Base-by-base conservation (phyloP, 331 rosid species). In the Dryas integrifolia region DNA sequence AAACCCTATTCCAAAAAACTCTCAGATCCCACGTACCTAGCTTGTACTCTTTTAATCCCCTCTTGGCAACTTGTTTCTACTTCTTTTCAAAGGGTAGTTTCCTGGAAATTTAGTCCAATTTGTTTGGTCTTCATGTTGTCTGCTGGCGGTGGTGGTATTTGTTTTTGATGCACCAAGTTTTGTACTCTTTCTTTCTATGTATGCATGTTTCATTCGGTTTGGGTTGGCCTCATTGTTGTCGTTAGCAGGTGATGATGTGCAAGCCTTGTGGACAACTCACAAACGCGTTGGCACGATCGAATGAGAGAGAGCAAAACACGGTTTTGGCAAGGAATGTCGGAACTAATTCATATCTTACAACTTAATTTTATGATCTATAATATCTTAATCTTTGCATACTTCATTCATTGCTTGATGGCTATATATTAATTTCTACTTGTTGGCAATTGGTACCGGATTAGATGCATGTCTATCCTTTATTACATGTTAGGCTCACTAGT, bases 261-360 rank as follows among this genome's bases (percentile, higher is more conserved):
- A 58, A 58, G 43, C 63, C 63, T 58, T 47, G 5, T 5, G 58
- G 52, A 70, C 76, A 77, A 70, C 76, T 69, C 69, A 58, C 46
- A 58, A 38, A 76, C 65, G 70, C 75, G 75, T 76, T 47, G 65
- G 13, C 60, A 21, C 16, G 43, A 35, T 5, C 14, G 48, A 49
- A 47, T 35, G 13, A 24, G 41, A 13, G 30, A 41, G 38, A 18
- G 24, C 44, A 21, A 45, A 67, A 75, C 68, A 58, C 61, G 68
- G 80, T 68, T 67, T 67, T 59, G 9, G 51, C 15, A 2, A 53
- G 30, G 58, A 26, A n/a, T 53, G 58, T 53, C 35, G 58, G 35
- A 55, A 18, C 35, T 30, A 55, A 30, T 18, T 55, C 9, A 55
- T 15, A 16, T 18, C 18, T 18, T 55, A 18, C 35, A 30, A 30